phyloP scores from a whole-genome alignment of 305 asterid species.

The Ilex paraguariensis region DNA sequence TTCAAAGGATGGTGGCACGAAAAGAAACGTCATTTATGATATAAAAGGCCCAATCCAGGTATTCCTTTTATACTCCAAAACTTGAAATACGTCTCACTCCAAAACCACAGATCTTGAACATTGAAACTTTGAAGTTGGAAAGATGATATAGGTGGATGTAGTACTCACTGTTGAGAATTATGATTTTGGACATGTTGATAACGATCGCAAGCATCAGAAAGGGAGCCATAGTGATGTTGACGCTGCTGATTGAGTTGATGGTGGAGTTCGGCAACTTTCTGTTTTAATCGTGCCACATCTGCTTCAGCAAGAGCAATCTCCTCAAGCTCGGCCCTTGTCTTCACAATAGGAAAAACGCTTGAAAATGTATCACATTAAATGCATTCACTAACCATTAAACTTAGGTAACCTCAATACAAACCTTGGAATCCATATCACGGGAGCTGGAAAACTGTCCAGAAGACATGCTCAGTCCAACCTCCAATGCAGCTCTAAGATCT shows the following conservation, averaged over 20 bases:
- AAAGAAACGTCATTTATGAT: no score
- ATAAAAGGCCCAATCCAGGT: no score
- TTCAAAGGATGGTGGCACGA: no score
- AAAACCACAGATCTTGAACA: no score
- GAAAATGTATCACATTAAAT: slow-evolving; percentile 1
- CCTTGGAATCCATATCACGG: slow-evolving; percentile 95
- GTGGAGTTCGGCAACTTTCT: slow-evolving; percentile 92
- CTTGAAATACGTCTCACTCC: no score
- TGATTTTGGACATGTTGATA: slow-evolving; percentile 53
- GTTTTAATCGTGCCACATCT: slow-evolving; percentile 90
- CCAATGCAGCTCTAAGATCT: slow-evolving; percentile 91
- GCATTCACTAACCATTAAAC: slow-evolving; percentile 5
- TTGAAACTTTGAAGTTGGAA: no score
- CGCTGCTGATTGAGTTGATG: slow-evolving; percentile 94
- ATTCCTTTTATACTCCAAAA: no score
- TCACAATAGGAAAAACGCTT: slow-evolving; percentile 20
- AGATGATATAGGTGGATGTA: slow-evolving; percentile 9
- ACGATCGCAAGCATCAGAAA: slow-evolving; percentile 62
- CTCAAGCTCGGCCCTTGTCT: slow-evolving; percentile 98
- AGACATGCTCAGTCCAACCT: slow-evolving; percentile 97
- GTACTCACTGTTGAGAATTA: slow-evolving; percentile 60
- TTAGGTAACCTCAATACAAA: slow-evolving; percentile 20
- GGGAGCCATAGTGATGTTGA: slow-evolving; percentile 82
- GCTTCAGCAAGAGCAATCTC: slow-evolving; percentile 99
- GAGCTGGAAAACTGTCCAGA: slow-evolving; percentile 82